Evolutionary conservation across 2,329 filamentous ascomycete genomes (phyloP), one percentile per base, ranked within the genome.

Genomic region (Pleurostoma richardsiae): DNA sequence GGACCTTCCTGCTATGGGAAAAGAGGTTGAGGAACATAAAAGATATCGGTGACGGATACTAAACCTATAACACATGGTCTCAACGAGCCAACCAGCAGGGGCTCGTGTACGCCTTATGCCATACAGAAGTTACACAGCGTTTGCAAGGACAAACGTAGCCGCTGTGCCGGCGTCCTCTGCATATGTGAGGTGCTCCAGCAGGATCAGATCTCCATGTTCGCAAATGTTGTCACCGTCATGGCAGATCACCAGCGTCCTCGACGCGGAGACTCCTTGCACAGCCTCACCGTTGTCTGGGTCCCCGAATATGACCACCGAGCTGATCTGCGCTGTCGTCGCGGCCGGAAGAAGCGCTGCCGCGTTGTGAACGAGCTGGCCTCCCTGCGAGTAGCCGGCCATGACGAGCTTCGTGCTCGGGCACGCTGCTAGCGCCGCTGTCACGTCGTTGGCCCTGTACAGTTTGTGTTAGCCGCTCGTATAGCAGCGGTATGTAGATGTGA

Each of bases 331-430:
- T 41, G 51, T 50, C 3, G 45, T 48, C 2, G 49, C 29, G 10
- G 50, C 41, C 27, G 54, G 45, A 19, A 62, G 48, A 4, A 54
- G 39, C 19, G 31, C 41, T 4, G 55, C 54, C 10, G 60, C 57
- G 28, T 58, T 59, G 48, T 59, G 57, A 26, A 60, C 53, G 26
- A 63, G 45, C 50, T 61, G 60, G 3, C 52, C 57, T 29, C 61
- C 61, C 44, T 63, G 60, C 7, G 56, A 58, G 42, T 61, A 73
- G 5, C 70, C 71, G 7, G 66, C 59, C 55, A 73, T 59, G 4
- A 72, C 68, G 33, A 73, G 53, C 36, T 66, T 62, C 2, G 69
- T 72, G 33, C 57, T 53, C 0, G 70, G 68, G 47, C 71, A 73
- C 5, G 57, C 47, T 10, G 51, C 53, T 36, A 62, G 56, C 1